Evolutionary conservation across 805 yeast genomes (phyloP), one percentile per base, ranked within the genome.

Genomic region (Metschnikowia kofuensis): DNA sequence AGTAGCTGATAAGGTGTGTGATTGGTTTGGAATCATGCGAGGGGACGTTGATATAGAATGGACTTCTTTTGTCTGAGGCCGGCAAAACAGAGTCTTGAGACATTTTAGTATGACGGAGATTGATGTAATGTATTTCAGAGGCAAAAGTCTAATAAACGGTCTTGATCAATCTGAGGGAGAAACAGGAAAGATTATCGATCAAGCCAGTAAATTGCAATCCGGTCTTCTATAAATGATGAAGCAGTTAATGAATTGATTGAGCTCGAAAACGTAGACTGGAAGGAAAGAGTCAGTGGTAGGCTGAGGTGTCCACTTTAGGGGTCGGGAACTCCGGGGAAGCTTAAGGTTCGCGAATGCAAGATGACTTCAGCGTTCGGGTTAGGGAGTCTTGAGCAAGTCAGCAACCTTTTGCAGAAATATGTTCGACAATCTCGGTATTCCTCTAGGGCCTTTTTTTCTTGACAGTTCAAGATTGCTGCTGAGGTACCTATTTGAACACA

Each of bases 31-130:
- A 55, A 45, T 70, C 75, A 44, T 54, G 63, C 2, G 62, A 40
- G 4, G 78, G 78, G n/a, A 72, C 60, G 45, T 70, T 70, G 45
- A 66, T 53, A 50, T 59, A 66, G 59, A 67, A 74, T 11, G 78
- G 78, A 13, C 72, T 65, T 40, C 58, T 52, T 30, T 65, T 65
- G 47, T 74, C 66, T 8, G 66, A 38, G 1, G 70, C 52, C 4
- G 75, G 75, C 30, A 70, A 54, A n/a, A 55, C 52, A 16, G 56
- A 36, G 28, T 45, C 49, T 15, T 37, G n/a, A 16, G 38, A 27
- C 49, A 51, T 48, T 12, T 34, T 34, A 8, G 16, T 13, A 8
- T 11, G 36, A 10, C n/a, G 36, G 15, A 34, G 36, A 13, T n/a
- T 7, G 9, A 5, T 34, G 36, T 13, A n/a, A 12, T 7, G n/a